phyloP scores from a whole-genome alignment of 495 filamentous ascomycete species.

The Hypoxylon rickii region DNA sequence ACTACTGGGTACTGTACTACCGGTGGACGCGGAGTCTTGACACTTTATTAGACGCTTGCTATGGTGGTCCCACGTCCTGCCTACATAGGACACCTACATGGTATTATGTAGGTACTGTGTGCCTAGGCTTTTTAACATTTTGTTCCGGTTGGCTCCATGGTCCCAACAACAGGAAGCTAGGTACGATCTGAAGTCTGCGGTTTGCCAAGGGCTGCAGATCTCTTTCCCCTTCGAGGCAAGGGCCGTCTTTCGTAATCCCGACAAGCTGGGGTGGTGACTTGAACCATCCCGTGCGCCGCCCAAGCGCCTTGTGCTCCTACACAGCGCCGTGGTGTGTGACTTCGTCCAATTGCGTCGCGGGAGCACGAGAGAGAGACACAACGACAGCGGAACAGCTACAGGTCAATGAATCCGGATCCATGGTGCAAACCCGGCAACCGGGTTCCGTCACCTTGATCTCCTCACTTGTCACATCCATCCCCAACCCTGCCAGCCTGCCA shows the following conservation, averaged over 20 bases:
- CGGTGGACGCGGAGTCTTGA: background rate
- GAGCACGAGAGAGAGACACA: constrained; percentile 32
- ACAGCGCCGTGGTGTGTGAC: constrained; percentile 21
- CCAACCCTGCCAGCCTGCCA: constrained; percentile 32
- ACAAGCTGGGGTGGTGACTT: constrained; percentile 33
- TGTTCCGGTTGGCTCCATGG: constrained; percentile 32
- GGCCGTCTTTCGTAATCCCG: constrained; percentile 34
- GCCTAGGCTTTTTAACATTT: constrained; percentile 16
- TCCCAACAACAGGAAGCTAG: constrained; percentile 24
- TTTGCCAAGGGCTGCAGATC: constrained; percentile 32
- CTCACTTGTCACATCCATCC: constrained; percentile 31
- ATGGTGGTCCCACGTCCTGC: no score
- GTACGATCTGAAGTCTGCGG: constrained; percentile 34
- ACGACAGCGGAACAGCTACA: constrained; percentile 36
- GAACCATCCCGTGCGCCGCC: constrained; percentile 33
- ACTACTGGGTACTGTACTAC: background rate
- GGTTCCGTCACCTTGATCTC: constrained; percentile 32
- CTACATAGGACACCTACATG: no score
- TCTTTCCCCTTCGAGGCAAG: constrained; percentile 30
- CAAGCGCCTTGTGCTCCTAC: constrained; percentile 31
- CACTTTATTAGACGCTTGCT: constrained; percentile 1
- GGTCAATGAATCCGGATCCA: constrained; percentile 38
- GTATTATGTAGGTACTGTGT: background rate
- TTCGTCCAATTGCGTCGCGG: constrained; percentile 26
- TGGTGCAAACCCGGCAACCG: constrained; percentile 29